These are phyloP conservation scores for Citrus glauca DNA, from an alignment of 345 rosid species.

Conservation along the genomic window DNA sequence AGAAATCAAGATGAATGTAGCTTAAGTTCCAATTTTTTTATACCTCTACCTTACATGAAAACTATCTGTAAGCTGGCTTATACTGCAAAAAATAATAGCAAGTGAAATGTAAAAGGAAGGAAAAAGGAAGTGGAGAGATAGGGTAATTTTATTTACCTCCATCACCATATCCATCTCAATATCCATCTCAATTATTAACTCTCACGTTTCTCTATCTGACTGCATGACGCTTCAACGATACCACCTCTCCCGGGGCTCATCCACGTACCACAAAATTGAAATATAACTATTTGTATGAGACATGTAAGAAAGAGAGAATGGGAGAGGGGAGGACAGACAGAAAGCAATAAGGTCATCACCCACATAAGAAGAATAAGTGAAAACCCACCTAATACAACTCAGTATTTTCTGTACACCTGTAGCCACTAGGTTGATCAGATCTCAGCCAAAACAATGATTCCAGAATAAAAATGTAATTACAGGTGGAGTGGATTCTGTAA, in stretches of 20 bases:
- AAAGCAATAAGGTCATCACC: neutral
- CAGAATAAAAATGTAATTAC: neutral
- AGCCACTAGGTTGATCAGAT: neutral
- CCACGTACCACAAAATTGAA: neutral
- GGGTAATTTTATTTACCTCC: neutral
- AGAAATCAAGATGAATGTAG: neutral
- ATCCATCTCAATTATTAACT: neutral
- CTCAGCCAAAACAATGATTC: neutral
- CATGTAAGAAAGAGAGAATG: neutral
- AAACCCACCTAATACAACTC: neutral
- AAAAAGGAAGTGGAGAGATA: neutral
- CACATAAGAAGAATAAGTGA: neutral
- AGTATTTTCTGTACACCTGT: neutral
- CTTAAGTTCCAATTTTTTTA: no score
- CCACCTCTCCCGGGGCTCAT: neutral
- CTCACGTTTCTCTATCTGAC: neutral
- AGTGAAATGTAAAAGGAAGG: neutral
- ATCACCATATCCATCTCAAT: neutral
- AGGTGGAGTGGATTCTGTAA: neutral
- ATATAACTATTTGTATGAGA: neutral
- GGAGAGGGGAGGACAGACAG: neutral
- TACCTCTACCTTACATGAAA: no score
- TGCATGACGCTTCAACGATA: neutral
- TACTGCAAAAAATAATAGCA: neutral
- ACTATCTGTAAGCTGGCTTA: no score